Base-by-base conservation (phyloP, 768 basidiomycete genomes). In the Tubosaeta brunneosetosa region DNA sequence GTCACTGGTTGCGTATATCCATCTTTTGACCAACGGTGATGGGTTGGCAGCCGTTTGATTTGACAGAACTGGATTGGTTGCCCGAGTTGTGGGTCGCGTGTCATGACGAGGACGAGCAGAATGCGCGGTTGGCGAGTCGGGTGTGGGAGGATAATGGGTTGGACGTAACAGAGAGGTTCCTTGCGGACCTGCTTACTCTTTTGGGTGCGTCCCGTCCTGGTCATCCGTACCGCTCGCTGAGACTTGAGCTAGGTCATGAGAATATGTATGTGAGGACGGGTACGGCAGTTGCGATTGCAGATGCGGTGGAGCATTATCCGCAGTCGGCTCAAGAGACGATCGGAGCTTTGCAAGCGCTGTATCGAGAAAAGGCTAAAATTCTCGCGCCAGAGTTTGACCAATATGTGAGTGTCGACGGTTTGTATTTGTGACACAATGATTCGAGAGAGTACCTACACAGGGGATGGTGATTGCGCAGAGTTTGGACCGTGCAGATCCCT, bases 131-230 rank as follows among this genome's bases (percentile, higher is more conserved):
- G 37, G 94, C 94, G 14, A 72, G 73, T 22, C 83, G 85, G 55
- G 71, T 91, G 10, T 98, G 94, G 94, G 95, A 97, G 50, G 97
- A 97, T 56, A 98, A 98, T 57, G 94, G 91, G 4, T 68, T 97
- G 34, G 92, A 97, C 61, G 82, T 94, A 10, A 82, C 88, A 0
- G 90, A 92, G 57, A 67, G 67, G 6, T 83, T 58, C 22, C 66
- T 91, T 0, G 63, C 67, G 1, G 74, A 76, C 42, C 71, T 98
- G 12, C 63, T 89, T 11, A 66, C 65, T 0, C 90, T 83, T 61
- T 76, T 97, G 16, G 86, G 94, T 91, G 65, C 1, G 61, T 62
- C 6, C n/a, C 32, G n/a, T 13, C 0, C 4, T 16, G 17, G 38
- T 19, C n/a, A 6, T 27, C 7, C 36, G 3, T 9, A 1, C 4